Base-by-base conservation (phyloP, 306 rosid species). In the Trifolium pratense region DNA sequence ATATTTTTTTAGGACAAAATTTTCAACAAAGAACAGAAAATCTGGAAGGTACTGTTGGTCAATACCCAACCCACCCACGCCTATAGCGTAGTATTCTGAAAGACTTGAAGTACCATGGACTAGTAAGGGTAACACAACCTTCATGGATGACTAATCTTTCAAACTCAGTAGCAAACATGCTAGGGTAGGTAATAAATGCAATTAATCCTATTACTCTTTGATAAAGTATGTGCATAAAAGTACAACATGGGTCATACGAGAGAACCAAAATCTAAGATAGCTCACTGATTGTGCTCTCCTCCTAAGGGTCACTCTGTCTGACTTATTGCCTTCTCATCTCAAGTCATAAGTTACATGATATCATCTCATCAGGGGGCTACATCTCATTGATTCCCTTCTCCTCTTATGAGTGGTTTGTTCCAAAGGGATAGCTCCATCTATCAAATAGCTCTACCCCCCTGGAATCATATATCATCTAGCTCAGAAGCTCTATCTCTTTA, bases 401-500 rank as follows among this genome's bases (percentile, higher is more conserved):
- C n/a, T 40, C 23, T 42, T 42, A 42, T 13, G 13, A 36, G 55
- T 23, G 56, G 56, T 65, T 65, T 39, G 17, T 65, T 39, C 70
- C 32, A 21, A 17, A 40, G 53, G 36, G 53, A 21, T 65, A 32
- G 12, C 52, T 65, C 52, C 18, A 42, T 65, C 36, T 21, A 20
- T 39, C 53, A 20, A 40, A 65, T 40, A 40, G 53, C 70, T 12
- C 18, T 21, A 65, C 21, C 20, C 31, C 48, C 12, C 48, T 36
- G 68, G 31, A 63, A 65, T 65, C 36, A 20, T 65, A 65, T 65
- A 65, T 40, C 68, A 63, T 37, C 31, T 63, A n/a, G 21, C 11
- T 2, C 4, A 11, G 52, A 20, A 65, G 34, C 56, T 43, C 13
- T 43, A 43, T 66, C 56, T 43, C 12, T 23, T 43, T 43, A 14